Percentiles rank a stretch among this genome's conserved stretches.
phyloP scores from a whole-genome alignment of 2,329 filamentous ascomycete genomes.

The Triangularia setosa region DNA sequence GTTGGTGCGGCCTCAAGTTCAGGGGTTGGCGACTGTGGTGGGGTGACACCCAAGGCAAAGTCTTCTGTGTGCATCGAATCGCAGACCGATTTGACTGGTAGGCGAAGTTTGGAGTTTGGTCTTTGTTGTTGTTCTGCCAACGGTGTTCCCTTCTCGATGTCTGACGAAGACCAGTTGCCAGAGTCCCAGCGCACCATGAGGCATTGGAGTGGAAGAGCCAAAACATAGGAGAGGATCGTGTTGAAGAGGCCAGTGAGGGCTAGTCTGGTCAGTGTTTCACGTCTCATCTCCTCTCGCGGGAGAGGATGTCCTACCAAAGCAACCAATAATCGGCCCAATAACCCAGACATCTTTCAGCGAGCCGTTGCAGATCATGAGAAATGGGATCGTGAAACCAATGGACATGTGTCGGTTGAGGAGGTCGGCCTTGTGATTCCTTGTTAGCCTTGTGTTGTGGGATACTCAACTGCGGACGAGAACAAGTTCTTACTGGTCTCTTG shows the following conservation, averaged over 20 bases:
- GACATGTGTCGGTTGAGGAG: constrained; percentile 50
- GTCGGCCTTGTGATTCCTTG: constrained; percentile 37
- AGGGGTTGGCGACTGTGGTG: background rate
- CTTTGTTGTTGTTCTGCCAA: background rate
- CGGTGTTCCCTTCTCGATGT: constrained; percentile 9
- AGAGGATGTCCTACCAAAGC: constrained; percentile 38
- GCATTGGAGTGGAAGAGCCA: constrained; percentile 29
- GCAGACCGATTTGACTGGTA: constrained; percentile 5
- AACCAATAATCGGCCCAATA: constrained; percentile 42
- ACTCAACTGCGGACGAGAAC: background rate
- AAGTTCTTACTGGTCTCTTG: constrained; percentile 25
- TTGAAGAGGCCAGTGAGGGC: constrained; percentile 33
- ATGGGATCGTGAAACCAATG: constrained; percentile 47
- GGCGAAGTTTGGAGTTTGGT: background rate
- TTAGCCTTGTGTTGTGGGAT: background rate
- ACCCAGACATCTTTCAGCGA: constrained; percentile 30
- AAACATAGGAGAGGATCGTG: constrained; percentile 27
- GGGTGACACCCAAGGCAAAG: background rate
- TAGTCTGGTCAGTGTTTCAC: constrained; percentile 14
- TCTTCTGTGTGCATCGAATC: constrained; percentile 7
- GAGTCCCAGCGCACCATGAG: constrained; percentile 22
- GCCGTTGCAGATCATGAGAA: constrained; percentile 42
- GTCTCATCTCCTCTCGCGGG: background rate
- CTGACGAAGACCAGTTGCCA: background rate
- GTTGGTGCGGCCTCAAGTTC: background rate